These are phyloP conservation scores for Chamaenerion angustifolium DNA, from an alignment of 345 rosid species.

Conservation along the genomic window DNA sequence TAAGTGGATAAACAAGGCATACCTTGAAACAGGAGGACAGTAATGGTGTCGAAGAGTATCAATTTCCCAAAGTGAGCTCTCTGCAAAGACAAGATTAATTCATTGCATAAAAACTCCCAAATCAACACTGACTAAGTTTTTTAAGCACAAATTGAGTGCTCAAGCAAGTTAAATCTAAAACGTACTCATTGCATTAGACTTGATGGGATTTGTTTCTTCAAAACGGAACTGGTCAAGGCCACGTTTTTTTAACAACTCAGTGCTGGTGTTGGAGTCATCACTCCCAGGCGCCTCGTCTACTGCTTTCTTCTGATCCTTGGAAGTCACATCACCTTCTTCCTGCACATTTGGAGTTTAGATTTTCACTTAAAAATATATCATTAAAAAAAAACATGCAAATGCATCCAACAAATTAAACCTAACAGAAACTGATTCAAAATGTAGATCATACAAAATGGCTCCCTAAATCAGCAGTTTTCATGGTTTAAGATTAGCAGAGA, in stretches of 20 bases:
- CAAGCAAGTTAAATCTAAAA: background rate
- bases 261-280: constrained; percentile 7
- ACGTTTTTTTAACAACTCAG: constrained; percentile 17
- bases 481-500: no score
- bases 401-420: no score
- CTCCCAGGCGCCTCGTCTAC: constrained; percentile 18
- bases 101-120: background rate
- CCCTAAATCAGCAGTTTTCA: no score
- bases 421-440: background rate
- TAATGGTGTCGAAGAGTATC: constrained; percentile 77
- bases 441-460: background rate
- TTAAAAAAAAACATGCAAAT: no score
- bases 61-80: constrained; percentile 92
- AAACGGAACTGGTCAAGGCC: constrained; percentile 60
- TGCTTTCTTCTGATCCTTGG: constrained; percentile 18
- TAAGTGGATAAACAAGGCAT: background rate
- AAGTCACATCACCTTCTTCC: constrained; percentile 34
- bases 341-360: constrained; percentile 8
- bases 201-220: constrained; percentile 47
- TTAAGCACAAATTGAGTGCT: background rate
- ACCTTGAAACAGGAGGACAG: constrained; percentile 96
- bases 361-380: no score
- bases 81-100: constrained; percentile 16
- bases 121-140: background rate
- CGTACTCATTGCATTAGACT: constrained; percentile 76